A percentile compares a stretch with the other conserved stretches of the same genome.
Evolutionary conservation across 108 stramenopile species (phyloP).

Genomic region (Cyclotella baltica): DNA sequence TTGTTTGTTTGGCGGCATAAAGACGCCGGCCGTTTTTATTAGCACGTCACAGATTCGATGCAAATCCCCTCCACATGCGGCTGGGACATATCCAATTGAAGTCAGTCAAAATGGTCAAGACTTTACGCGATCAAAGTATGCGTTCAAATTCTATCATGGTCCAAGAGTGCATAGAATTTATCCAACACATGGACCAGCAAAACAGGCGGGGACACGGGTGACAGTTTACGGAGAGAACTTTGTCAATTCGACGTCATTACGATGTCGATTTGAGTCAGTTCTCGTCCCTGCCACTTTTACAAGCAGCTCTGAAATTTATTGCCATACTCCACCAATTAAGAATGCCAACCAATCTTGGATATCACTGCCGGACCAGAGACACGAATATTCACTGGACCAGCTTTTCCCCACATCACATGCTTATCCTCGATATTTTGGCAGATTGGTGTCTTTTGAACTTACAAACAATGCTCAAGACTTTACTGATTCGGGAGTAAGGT

Average conservation of each 20-base stretch:
- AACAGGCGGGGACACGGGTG: conserved; percentile 65
- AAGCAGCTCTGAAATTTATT: conserved; percentile 52
- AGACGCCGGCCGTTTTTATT: conserved; percentile 52
- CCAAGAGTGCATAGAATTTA: conserved; percentile 40
- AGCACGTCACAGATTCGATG: conserved; percentile 59
- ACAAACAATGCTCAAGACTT: conserved; percentile 67
- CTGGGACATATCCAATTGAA: conserved; percentile 64
- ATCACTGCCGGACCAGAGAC: conserved; percentile 17
- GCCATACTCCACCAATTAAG: conserved; percentile 62
- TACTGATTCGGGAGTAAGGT: conserved; percentile 37
- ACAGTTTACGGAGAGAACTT: conserved; percentile 68
- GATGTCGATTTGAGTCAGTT: conserved; percentile 66
- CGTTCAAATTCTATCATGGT: conserved; percentile 58
- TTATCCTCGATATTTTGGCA: conserved; percentile 66
- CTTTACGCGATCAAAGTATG: conserved; percentile 48
- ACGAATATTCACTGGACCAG: background rate
- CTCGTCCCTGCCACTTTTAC: conserved; percentile 62
- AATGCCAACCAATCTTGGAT: conserved; percentile 16
- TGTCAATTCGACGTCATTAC: conserved; percentile 59
- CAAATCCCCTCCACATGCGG: conserved; percentile 57
- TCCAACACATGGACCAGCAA: conserved; percentile 62
- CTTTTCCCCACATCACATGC: conserved; percentile 70
- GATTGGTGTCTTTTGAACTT: conserved; percentile 68
- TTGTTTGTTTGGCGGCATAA: conserved; percentile 64
- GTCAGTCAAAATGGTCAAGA: conserved; percentile 83